These are phyloP conservation scores for Chlorencoelia australis DNA, from an alignment of 2,329 filamentous ascomycete species.

Conservation along the genomic window DNA sequence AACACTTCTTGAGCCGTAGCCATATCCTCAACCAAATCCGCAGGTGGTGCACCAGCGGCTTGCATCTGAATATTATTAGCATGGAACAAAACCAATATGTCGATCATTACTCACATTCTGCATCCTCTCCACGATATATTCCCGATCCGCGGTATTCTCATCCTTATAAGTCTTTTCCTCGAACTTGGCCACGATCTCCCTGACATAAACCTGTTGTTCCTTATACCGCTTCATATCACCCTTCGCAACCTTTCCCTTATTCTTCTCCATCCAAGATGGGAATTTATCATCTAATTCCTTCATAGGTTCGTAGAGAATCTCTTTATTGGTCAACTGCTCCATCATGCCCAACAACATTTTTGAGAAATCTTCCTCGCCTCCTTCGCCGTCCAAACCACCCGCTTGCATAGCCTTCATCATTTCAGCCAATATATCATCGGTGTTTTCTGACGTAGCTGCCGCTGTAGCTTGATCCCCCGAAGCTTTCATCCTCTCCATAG, in stretches of 20 bases:
- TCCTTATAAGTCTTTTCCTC: constrained; percentile 75
- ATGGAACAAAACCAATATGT: constrained; percentile 7
- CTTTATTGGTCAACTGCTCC: constrained; percentile 97
- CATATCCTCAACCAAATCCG: constrained; percentile 86
- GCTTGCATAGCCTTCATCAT: constrained; percentile 82
- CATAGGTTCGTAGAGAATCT: constrained; percentile 97
- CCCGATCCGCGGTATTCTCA: constrained; percentile 67
- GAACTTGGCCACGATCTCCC: constrained; percentile 82
- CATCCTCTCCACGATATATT: constrained; percentile 96
- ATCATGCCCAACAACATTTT: constrained; percentile 97
- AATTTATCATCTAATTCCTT: constrained; percentile 93
- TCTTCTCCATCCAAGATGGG: constrained; percentile 76
- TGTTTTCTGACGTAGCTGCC: constrained; percentile 54
- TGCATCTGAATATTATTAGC: constrained; percentile 64
- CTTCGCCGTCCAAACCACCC: constrained; percentile 45
- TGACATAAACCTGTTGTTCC: constrained; percentile 68
- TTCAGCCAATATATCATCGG: constrained; percentile 79
- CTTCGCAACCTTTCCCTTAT: constrained; percentile 51
- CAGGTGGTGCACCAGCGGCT: constrained; percentile 80
- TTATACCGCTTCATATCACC: constrained; percentile 74
- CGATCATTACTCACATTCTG: constrained; percentile 61
- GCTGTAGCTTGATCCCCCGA: constrained; percentile 80
- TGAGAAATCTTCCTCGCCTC: constrained; percentile 74
- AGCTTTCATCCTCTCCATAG: constrained; percentile 91
- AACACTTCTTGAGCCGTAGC: constrained; percentile 67